A percentile compares a stretch with the other conserved stretches of the same genome.
Evolutionary conservation across 495 filamentous ascomycete genomes (phyloP).

Genomic region (Trichoderma erinaceum): DNA sequence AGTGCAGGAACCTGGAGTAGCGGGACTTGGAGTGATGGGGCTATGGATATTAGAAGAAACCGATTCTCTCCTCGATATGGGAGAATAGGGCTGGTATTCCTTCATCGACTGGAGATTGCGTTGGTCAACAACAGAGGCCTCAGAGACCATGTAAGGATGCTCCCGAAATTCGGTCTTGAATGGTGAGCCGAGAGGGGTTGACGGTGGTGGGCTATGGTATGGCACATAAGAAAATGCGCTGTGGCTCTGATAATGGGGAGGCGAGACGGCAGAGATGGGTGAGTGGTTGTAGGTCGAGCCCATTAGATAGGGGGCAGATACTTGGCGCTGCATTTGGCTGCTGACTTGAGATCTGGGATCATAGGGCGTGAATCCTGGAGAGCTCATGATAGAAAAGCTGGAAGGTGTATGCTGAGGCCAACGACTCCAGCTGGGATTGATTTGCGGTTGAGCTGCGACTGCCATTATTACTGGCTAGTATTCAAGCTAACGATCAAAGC

Average conservation of each 20-base stretch:
- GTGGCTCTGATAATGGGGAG: constrained; percentile 30
- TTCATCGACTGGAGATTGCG: not conserved
- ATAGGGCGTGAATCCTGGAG: constrained; percentile 30
- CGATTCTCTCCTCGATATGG: constrained; percentile 19
- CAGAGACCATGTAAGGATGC: constrained; percentile 19
- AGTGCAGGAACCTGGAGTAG: not conserved
- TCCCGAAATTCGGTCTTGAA: constrained; percentile 36
- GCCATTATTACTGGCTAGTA: constrained; percentile 29
- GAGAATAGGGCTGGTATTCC: not conserved
- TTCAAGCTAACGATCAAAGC: not conserved
- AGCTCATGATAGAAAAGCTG: constrained; percentile 35
- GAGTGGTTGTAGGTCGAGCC: constrained; percentile 30
- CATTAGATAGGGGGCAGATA: constrained; percentile 31
- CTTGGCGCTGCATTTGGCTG: constrained; percentile 26
- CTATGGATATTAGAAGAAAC: not conserved
- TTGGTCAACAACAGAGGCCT: not conserved
- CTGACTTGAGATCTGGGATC: constrained; percentile 26
- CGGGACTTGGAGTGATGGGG: constrained; percentile 11
- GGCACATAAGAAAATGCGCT: constrained; percentile 30
- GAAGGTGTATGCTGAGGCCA: constrained; percentile 34
- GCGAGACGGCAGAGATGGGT: constrained; percentile 30
- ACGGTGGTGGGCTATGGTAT: constrained; percentile 27
- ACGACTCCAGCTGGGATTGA: constrained; percentile 33
- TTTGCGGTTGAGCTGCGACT: constrained; percentile 30
- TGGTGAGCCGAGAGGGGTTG: constrained; percentile 24